Evolutionary conservation across 257 asterid species (phyloP).

Genomic region (Fraxinus excelsior): DNA sequence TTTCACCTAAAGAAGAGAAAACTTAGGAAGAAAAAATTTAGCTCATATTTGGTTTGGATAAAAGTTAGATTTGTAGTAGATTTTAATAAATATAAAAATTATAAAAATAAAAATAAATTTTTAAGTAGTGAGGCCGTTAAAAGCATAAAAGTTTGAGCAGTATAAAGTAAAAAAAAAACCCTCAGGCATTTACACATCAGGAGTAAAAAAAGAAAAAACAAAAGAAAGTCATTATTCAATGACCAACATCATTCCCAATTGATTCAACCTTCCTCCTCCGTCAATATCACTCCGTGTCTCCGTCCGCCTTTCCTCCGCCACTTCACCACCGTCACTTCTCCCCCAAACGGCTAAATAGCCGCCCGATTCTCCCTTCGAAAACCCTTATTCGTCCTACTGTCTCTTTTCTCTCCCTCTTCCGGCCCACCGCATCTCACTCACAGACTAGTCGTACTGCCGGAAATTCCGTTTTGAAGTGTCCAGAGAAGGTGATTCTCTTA

Average conservation of each 20-base stretch:
- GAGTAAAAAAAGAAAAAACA: neutral
- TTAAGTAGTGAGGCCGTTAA: no score
- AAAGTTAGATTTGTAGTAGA: no score
- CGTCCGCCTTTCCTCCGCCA: conserved; percentile 13
- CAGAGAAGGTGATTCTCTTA: conserved; percentile 21
- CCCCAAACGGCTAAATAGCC: conserved; percentile 3
- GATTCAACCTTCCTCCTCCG: neutral
- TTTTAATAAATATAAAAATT: no score
- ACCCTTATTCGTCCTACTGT: conserved; percentile 7
- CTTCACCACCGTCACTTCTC: conserved; percentile 18
- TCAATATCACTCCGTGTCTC: neutral
- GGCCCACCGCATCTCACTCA: conserved; percentile 25
- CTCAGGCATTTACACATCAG: neutral
- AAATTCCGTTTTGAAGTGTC: conserved; percentile 18
- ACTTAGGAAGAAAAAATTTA: no score
- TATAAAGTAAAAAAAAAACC: no score
- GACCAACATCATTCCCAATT: neutral
- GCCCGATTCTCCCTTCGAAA: neutral
- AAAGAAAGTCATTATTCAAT: neutral
- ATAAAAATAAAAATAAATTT: no score
- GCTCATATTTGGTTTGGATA: no score
- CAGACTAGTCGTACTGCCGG: conserved; percentile 22
- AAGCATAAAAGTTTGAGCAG: no score
- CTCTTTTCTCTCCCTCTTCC: conserved; percentile 2
- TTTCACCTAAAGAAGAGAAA: no score